A percentile compares a stretch with the other conserved stretches of the same genome.
phyloP scores from a whole-genome alignment of 805 yeast species.

The Lipomyces spencermartinsiae region DNA sequence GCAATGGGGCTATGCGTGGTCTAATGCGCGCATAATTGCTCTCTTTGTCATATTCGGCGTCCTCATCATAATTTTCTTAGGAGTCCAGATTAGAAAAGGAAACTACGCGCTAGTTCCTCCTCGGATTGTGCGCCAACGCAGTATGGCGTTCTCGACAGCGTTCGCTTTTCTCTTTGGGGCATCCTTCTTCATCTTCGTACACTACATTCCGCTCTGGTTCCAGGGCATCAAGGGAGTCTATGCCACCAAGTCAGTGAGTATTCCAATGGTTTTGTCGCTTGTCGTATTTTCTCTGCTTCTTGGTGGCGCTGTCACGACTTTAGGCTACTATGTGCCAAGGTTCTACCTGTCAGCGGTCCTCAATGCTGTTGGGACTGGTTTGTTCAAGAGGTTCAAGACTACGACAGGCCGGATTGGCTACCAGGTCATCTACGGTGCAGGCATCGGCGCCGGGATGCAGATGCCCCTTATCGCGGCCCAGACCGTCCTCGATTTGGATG shows the following conservation, averaged over 20 bases:
- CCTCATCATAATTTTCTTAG: slow-evolving; percentile 51
- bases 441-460: slow-evolving; percentile 49
- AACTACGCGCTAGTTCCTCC: slow-evolving; percentile 61
- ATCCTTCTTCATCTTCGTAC: slow-evolving; percentile 54
- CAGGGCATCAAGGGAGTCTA: slow-evolving; percentile 53
- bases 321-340: slow-evolving; percentile 52
- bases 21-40: slow-evolving; percentile 16
- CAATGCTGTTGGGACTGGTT: slow-evolving; percentile 54
- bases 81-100: slow-evolving; percentile 58
- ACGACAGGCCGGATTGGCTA: slow-evolving; percentile 54
- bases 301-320: slow-evolving; percentile 53
- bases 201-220: slow-evolving; percentile 57
- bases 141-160: slow-evolving; percentile 47
- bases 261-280: slow-evolving; percentile 55
- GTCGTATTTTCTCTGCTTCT: slow-evolving; percentile 51
- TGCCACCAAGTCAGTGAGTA: slow-evolving; percentile 49
- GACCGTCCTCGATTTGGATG: slow-evolving; percentile 15
- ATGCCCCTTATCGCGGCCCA: slow-evolving; percentile 20
- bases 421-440: slow-evolving; percentile 55
- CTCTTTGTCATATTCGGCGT: slow-evolving; percentile 49
- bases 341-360: slow-evolving; percentile 48
- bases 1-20: slow-evolving; percentile 24
- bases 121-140: slow-evolving; percentile 49
- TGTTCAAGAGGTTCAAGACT: slow-evolving; percentile 51
- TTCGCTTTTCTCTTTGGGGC: slow-evolving; percentile 57